These are phyloP conservation scores for Xylaria sp. DNA, from an alignment of 2,329 filamentous ascomycete species.

Conservation along the genomic window DNA sequence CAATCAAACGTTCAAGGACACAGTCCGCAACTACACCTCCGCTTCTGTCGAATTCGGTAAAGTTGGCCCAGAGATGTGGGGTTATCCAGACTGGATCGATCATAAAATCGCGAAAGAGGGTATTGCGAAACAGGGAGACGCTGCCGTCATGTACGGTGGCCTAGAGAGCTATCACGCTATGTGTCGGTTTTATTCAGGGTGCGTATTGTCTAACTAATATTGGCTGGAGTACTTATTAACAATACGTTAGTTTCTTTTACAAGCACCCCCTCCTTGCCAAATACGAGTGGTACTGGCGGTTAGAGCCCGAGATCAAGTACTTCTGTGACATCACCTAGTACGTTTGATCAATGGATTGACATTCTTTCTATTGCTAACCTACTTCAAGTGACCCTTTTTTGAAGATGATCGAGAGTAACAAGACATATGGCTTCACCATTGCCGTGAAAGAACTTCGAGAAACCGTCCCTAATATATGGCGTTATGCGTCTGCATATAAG, in stretches of 20 bases:
- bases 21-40: slow-evolving; percentile 90
- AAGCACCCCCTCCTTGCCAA: slow-evolving; percentile 94
- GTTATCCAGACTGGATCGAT: slow-evolving; percentile 96
- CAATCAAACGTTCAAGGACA: slow-evolving; percentile 91
- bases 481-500: slow-evolving; percentile 98
- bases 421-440: slow-evolving; percentile 99
- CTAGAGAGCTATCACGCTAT: slow-evolving; percentile 99
- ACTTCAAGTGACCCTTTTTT: slow-evolving; percentile 84
- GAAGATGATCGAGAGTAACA: slow-evolving; percentile 92
- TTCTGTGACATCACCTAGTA: slow-evolving; percentile 99
- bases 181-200: slow-evolving; percentile 99
- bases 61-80: slow-evolving; percentile 92
- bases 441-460: slow-evolving; percentile 98
- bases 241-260: slow-evolving; percentile 81
- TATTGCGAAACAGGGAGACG: slow-evolving; percentile 95
- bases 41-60: slow-evolving; percentile 90
- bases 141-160: slow-evolving; percentile 98
- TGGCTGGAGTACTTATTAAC: slow-evolving; percentile 14
- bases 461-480: slow-evolving; percentile 98
- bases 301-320: slow-evolving; percentile 99
- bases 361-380: slow-evolving; percentile 37
- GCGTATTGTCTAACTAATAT: slow-evolving; percentile 49
- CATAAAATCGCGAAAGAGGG: slow-evolving; percentile 93
- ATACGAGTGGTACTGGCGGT: slow-evolving; percentile 99
- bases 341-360: slow-evolving; percentile 46